These are phyloP conservation scores for Adansonia rubrostipa DNA, from an alignment of 441 rosid genomes.

Conservation along the genomic window DNA sequence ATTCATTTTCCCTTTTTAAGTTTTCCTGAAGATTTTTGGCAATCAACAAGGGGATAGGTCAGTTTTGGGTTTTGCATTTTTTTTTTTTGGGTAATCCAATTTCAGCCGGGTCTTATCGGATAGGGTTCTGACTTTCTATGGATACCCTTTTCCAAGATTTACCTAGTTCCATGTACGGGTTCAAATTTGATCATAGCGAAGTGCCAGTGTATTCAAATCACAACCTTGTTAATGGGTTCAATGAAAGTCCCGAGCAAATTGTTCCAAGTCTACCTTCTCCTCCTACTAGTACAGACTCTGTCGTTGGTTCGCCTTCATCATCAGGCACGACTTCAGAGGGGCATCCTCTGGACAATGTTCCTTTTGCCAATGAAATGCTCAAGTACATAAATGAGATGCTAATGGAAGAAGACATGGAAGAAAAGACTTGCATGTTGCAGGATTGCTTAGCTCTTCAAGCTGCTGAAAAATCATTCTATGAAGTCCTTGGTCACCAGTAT, in stretches of 20 bases:
- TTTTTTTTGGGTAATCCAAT: neutral
- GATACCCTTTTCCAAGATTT: slow-evolving; percentile 31
- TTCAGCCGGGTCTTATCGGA: neutral
- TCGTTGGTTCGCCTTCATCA: slow-evolving; percentile 11
- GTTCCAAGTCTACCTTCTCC: neutral
- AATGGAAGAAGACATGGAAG: slow-evolving; percentile 60
- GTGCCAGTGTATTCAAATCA: slow-evolving; percentile 18
- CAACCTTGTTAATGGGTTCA: slow-evolving; percentile 29
- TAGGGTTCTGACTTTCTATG: slow-evolving; percentile 5
- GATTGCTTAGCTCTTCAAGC: slow-evolving; percentile 64
- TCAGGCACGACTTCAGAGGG: slow-evolving; percentile 27
- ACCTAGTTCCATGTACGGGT: slow-evolving; percentile 22
- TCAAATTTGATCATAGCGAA: slow-evolving; percentile 25
- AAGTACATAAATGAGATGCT: slow-evolving; percentile 63
- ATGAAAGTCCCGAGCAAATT: neutral
- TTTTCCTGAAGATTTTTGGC: neutral
- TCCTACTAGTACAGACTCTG: slow-evolving; percentile 14
- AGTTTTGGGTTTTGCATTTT: neutral
- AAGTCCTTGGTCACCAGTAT: slow-evolving; percentile 47
- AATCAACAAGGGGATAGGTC: neutral
- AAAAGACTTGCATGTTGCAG: slow-evolving; percentile 50
- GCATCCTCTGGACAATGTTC: slow-evolving; percentile 41
- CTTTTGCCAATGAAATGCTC: slow-evolving; percentile 39
- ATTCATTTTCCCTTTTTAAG: neutral
- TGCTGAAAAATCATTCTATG: slow-evolving; percentile 62